Base-by-base conservation (phyloP, 2,329 filamentous ascomycete genomes). In the Rutstroemia sp. region DNA sequence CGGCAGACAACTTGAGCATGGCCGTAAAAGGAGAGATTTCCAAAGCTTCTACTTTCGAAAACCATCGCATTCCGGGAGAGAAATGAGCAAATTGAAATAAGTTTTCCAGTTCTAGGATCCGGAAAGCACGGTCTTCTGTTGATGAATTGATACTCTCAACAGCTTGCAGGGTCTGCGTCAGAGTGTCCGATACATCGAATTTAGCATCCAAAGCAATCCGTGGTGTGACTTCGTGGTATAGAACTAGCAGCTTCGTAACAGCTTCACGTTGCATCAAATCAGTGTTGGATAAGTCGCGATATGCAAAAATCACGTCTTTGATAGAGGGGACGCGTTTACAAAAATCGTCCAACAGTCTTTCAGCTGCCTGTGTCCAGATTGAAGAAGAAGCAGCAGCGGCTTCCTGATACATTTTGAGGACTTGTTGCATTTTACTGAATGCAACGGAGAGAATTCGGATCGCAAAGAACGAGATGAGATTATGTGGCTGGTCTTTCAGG, bases 31-130 rank as follows among this genome's bases (percentile, higher is more conserved):
- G 87, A 4, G 87, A 89, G 41, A 81, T 74, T 21, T 68, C 68
- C n/a, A 87, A 74, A 1, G 78, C 78, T 61, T 87, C 81, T 57
- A 75, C 80, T 66, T 88, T 92, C 60, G 87, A 80, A 75, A 94
- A 96, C 92, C 92, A 97, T 60, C 87, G 84, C 84, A 96, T 94
- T 5, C 86, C 85, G 0, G 88, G 84, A 3, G 91, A 95, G 64
- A 86, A 83, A 60, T 84, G 82, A 3, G 92, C 90, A 68, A 96
- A 88, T 30, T 84, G 80, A 17, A 96, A 81, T 17, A 95, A 76
- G 68, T 92, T 88, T 68, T 91, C 86, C 27, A 96, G 75, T 70
- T 95, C 89, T 65, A 92, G 81, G 9, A 87, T 70, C 21, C 82
- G 76, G 48, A 92, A 74, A 1, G 77, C 77, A 50, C 76, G 71